phyloP scores from a whole-genome alignment of 495 filamentous ascomycete species.

The Beverwykella pulmonaria region DNA sequence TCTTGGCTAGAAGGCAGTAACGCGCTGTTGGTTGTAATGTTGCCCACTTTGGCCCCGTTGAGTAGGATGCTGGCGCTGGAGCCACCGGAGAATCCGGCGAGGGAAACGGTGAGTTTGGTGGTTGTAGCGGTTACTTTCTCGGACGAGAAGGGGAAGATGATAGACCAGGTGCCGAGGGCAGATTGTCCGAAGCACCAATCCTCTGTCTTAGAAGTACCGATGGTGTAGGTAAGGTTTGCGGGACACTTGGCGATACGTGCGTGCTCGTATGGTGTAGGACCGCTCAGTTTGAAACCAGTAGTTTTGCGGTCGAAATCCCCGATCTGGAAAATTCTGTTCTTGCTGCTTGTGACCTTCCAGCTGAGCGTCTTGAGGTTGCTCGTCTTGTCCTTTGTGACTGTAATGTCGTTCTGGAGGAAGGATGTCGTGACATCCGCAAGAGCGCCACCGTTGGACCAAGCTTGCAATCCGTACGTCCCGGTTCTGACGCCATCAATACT shows the following conservation, averaged over 20 bases:
- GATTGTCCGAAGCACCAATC: slow-evolving; percentile 51
- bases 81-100: slow-evolving; percentile 42
- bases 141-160: slow-evolving; percentile 36
- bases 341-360: slow-evolving; percentile 41
- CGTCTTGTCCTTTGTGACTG: slow-evolving; percentile 38
- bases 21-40: slow-evolving; percentile 39
- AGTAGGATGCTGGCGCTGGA: slow-evolving; percentile 24
- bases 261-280: slow-evolving; percentile 40
- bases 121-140: slow-evolving; percentile 8
- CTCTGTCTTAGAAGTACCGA: slow-evolving; percentile 37
- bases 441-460: slow-evolving; percentile 48
- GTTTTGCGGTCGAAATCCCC: slow-evolving; percentile 49
- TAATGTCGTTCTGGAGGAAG: slow-evolving; percentile 43
- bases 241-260: slow-evolving; percentile 45
- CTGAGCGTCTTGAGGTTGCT: slow-evolving; percentile 36
- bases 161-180: slow-evolving; percentile 45
- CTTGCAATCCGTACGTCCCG: slow-evolving; percentile 48
- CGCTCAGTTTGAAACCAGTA: slow-evolving; percentile 46
- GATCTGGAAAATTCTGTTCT: slow-evolving; percentile 46
- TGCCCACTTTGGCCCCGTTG: slow-evolving; percentile 24
- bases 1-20: slow-evolving; percentile 39
- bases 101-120: slow-evolving; percentile 36
- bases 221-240: slow-evolving; percentile 43
- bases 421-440: slow-evolving; percentile 46
- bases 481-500: slow-evolving; percentile 44